These are phyloP conservation scores for Adansonia rubrostipa DNA, from an alignment of 441 rosid genomes.

Conservation along the genomic window DNA sequence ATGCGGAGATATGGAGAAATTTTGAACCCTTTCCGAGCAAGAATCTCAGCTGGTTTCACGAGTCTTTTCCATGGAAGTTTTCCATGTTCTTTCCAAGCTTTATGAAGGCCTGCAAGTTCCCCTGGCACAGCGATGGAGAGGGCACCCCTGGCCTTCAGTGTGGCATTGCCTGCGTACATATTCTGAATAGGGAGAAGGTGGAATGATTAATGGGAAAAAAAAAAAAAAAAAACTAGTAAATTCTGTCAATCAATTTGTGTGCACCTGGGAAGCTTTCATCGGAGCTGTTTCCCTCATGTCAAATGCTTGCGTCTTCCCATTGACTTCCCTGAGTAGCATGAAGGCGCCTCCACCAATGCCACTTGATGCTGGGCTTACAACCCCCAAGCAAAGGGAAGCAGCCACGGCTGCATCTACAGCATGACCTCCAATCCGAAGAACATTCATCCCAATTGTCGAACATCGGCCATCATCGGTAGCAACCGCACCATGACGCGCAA, in stretches of 20 bases:
- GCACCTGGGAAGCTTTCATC: constrained; percentile 51
- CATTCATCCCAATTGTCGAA: constrained; percentile 48
- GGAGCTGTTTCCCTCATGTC: constrained; percentile 76
- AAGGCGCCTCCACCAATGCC: constrained; percentile 78
- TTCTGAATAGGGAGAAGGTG: constrained; percentile 38
- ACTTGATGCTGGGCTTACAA: constrained; percentile 63
- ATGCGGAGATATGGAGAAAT: constrained; percentile 52
- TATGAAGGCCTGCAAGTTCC: constrained; percentile 54
- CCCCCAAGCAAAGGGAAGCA: constrained; percentile 58
- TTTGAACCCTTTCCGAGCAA: constrained; percentile 53
- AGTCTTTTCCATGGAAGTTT: constrained; percentile 53
- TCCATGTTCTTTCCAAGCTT: constrained; percentile 58
- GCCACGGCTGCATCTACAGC: constrained; percentile 67
- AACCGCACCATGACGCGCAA: constrained; percentile 51
- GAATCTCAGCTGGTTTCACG: constrained; percentile 48
- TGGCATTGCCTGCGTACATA: constrained; percentile 50
- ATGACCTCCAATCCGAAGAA: constrained; percentile 56
- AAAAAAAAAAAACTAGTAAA: not conserved
- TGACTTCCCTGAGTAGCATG: constrained; percentile 43
- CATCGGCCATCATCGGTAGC: constrained; percentile 64
- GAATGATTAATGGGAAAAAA: not conserved
- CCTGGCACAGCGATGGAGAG: constrained; percentile 65
- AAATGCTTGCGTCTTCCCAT: constrained; percentile 42
- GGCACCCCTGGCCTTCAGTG: constrained; percentile 45
- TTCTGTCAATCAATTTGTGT: not conserved